Percentiles rank a stretch among this genome's conserved stretches.
Evolutionary conservation across 2,329 filamentous ascomycete genomes (phyloP).

Genomic region (Aureobasidium sp.): DNA sequence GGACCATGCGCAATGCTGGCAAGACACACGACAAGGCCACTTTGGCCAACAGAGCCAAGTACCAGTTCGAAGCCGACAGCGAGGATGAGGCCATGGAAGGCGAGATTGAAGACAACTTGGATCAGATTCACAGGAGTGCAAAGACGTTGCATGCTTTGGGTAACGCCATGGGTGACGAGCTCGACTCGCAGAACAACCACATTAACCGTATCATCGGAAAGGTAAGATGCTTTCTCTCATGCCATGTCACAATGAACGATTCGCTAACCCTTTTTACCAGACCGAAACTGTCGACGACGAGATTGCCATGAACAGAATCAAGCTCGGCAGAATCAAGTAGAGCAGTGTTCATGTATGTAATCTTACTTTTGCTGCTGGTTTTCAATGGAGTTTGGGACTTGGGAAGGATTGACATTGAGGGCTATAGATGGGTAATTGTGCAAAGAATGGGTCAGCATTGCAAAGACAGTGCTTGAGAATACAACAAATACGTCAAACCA

Average conservation of each 20-base stretch:
- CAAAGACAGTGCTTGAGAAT: not conserved
- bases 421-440: slow-evolving; percentile 9
- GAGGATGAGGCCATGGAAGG: slow-evolving; percentile 57
- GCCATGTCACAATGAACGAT: not conserved
- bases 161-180: slow-evolving; percentile 65
- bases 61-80: slow-evolving; percentile 70
- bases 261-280: slow-evolving; percentile 31
- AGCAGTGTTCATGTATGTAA: not conserved
- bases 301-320: slow-evolving; percentile 69
- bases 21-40: slow-evolving; percentile 45
- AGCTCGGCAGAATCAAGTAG: slow-evolving; percentile 56
- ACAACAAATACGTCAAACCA: not conserved
- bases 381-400: not conserved
- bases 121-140: slow-evolving; percentile 55
- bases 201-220: slow-evolving; percentile 73
- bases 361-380: not conserved
- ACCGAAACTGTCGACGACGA: slow-evolving; percentile 78
- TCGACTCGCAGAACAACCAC: slow-evolving; percentile 69
- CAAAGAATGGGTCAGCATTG: not conserved
- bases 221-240: slow-evolving; percentile 40
- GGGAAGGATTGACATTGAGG: not conserved
- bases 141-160: slow-evolving; percentile 67
- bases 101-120: slow-evolving; percentile 48
- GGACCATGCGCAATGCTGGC: slow-evolving; percentile 40
- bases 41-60: slow-evolving; percentile 61